Evolutionary conservation across 2,329 filamentous ascomycete species (phyloP).

Genomic region (Pseudogymnoascus sp.): DNA sequence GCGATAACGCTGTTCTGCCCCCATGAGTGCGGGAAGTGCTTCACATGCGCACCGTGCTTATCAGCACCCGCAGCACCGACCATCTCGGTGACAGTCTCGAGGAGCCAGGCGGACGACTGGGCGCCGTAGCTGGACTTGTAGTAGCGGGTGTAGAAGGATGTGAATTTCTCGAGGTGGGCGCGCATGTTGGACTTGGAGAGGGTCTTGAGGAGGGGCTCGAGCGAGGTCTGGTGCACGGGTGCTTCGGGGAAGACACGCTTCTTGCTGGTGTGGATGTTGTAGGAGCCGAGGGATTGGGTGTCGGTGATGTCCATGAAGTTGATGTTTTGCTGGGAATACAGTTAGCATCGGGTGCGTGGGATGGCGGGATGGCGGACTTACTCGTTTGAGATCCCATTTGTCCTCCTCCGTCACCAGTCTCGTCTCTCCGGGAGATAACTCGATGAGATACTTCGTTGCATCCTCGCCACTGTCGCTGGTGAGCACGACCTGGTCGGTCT

Average conservation of each 20-base stretch:
- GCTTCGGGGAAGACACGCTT: conserved; percentile 57
- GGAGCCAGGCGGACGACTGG: conserved; percentile 82
- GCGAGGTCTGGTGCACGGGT: conserved; percentile 53
- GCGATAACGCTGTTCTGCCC: conserved; percentile 86
- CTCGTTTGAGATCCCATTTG: conserved; percentile 84
- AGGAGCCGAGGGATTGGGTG: conserved; percentile 52
- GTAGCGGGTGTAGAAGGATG: conserved; percentile 73
- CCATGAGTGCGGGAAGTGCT: conserved; percentile 76
- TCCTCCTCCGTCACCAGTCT: conserved; percentile 87
- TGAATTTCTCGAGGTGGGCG: conserved; percentile 68
- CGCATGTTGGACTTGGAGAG: conserved; percentile 71
- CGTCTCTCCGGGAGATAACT: conserved; percentile 74
- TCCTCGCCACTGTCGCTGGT: conserved; percentile 26
- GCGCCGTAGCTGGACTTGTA: conserved; percentile 71
- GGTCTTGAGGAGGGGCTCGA: conserved; percentile 57
- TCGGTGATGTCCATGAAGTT: conserved; percentile 95
- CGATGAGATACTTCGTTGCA: conserved; percentile 61
- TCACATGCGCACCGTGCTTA: conserved; percentile 55
- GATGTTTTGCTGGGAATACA: conserved; percentile 57
- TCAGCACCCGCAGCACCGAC: conserved; percentile 63
- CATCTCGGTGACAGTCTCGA: conserved; percentile 62
- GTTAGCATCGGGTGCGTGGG: conserved; percentile 12
- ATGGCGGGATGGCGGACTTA: conserved; percentile 35
- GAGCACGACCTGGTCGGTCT: conserved; percentile 43
- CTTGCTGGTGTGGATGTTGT: conserved; percentile 30